A percentile compares a stretch with the other conserved stretches of the same genome.
Evolutionary conservation across 2,329 filamentous ascomycete species (phyloP).

Genomic region (Pseudocercospora vitis): DNA sequence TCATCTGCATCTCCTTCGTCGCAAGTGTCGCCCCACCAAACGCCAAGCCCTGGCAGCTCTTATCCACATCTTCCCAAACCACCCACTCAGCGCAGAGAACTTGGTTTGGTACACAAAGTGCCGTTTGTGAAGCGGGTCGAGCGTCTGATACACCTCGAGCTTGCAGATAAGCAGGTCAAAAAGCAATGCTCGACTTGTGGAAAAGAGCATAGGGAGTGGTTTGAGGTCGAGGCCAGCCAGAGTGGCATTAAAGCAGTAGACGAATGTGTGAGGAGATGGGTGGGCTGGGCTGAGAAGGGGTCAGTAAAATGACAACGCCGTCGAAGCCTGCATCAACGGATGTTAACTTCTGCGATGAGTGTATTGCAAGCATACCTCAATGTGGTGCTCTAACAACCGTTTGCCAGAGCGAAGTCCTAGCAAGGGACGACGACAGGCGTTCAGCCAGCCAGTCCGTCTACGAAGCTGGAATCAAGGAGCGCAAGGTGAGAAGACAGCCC

Average conservation of each 20-base stretch:
- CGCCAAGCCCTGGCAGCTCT: slow-evolving; percentile 16
- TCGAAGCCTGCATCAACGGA: too few relatives aligned
- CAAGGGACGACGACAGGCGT: too few relatives aligned
- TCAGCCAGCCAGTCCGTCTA: too few relatives aligned
- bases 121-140: slow-evolving; percentile 87
- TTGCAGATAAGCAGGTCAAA: slow-evolving; percentile 61
- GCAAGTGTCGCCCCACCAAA: slow-evolving; percentile 10
- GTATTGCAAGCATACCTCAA: too few relatives aligned
- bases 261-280: slow-evolving; percentile 79
- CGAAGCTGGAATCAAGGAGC: too few relatives aligned
- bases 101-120: slow-evolving; percentile 61
- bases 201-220: slow-evolving; percentile 90
- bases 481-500: too few relatives aligned
- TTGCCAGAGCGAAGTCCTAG: too few relatives aligned
- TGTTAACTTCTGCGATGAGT: too few relatives aligned
- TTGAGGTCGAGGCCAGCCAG: slow-evolving; percentile 76
- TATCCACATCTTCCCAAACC: slow-evolving; percentile 36
- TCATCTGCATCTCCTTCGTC: slow-evolving; percentile 30
- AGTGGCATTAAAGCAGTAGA: slow-evolving; percentile 68
- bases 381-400: too few relatives aligned
- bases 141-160: slow-evolving; percentile 83
- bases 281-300: slow-evolving; percentile 63
- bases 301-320: slow-evolving; percentile 1
- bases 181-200: slow-evolving; percentile 75
- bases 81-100: slow-evolving; percentile 19